Evolutionary conservation across 2,329 filamentous ascomycete genomes (phyloP).

Genomic region (Canariomyces notabilis): DNA sequence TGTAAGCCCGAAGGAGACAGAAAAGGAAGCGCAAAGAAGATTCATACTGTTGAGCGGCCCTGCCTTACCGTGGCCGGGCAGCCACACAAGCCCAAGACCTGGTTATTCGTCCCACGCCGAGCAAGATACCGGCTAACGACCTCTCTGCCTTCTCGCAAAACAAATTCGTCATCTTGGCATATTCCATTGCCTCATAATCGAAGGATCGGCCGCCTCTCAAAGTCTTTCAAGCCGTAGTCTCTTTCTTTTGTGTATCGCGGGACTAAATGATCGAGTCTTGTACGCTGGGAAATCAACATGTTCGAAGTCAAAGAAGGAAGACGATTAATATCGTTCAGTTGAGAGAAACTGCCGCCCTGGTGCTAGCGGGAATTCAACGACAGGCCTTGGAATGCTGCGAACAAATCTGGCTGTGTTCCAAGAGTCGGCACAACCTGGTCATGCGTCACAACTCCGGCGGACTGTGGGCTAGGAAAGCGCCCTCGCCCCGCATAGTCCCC

Average conservation of each 20-base stretch:
- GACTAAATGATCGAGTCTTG: constrained; percentile 18
- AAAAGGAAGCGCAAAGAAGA: constrained; percentile 10
- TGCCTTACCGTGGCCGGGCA: constrained; percentile 12
- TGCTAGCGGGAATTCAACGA: constrained; percentile 60
- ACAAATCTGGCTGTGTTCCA: constrained; percentile 53
- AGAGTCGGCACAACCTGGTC: constrained; percentile 40
- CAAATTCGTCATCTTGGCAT: constrained; percentile 18
- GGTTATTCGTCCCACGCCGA: not conserved
- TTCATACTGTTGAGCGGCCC: not conserved
- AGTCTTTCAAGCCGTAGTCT: constrained; percentile 20
- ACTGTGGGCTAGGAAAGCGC: constrained; percentile 41
- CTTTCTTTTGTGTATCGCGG: constrained; percentile 21
- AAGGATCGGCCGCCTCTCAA: constrained; percentile 20
- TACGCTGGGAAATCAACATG: constrained; percentile 11
- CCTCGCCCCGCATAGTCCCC: constrained; percentile 45
- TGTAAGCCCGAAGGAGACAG: constrained; percentile 1
- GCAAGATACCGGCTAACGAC: constrained; percentile 14
- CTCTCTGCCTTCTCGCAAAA: constrained; percentile 7
- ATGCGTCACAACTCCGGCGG: constrained; percentile 29
- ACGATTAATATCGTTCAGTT: constrained; percentile 17
- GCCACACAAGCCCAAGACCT: constrained; percentile 16
- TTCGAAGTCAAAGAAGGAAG: constrained; percentile 12
- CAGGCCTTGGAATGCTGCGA: constrained; percentile 61
- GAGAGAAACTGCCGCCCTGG: not conserved
- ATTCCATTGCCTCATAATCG: constrained; percentile 22